Base-by-base conservation (phyloP, 495 filamentous ascomycete species). In the Xylaria cubensis region DNA sequence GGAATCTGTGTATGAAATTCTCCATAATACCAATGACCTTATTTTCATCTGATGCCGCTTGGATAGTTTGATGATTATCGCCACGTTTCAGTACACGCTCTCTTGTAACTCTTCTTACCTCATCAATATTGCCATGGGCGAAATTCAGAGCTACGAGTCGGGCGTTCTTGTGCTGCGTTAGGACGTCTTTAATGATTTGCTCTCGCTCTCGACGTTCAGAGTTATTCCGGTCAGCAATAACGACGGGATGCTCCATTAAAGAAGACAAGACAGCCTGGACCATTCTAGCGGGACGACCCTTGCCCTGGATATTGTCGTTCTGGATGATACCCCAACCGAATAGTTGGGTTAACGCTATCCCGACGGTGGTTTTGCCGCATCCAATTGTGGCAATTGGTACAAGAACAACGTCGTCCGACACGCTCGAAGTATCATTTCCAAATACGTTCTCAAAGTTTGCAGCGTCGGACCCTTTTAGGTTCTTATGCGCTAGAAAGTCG, bases 51-150 rank as follows among this genome's bases (percentile, higher is more conserved):
- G 87, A 89, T 15, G 89, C 91, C 5, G 95, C 93, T 70, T 95
- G 94, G 75, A 99, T 99, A 13, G 95, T 98, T 79, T 99, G 96
- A 76, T 99, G 96, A 77, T 98, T 98, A 80, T 99, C 94, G 0
- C 96, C 96, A 17, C 96, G 93, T 0, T 87, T 84, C 29, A 98
- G 83, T 0, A 99, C 93, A 15, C 96, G 91, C 56, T 90, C 85
- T 56, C 89, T 90, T 0, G 93, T 97, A n/a, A 94, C 86, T 63
- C 89, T 84, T 12, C 90, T 87, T 69, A 98, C 94, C 4, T 84
- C 79, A 32, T 92, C 86, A 9, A 89, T 77, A 29, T 90, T 89
- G 50, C 94, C 89, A 75, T 99, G 96, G 2, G 94, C 91, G 73
- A 92, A 99, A 72, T 98, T 90, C 3, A 99, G 84, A n/a, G 95